Evolutionary conservation across 495 filamentous ascomycete species (phyloP).

Genomic region (Lentithecium fluviatile): DNA sequence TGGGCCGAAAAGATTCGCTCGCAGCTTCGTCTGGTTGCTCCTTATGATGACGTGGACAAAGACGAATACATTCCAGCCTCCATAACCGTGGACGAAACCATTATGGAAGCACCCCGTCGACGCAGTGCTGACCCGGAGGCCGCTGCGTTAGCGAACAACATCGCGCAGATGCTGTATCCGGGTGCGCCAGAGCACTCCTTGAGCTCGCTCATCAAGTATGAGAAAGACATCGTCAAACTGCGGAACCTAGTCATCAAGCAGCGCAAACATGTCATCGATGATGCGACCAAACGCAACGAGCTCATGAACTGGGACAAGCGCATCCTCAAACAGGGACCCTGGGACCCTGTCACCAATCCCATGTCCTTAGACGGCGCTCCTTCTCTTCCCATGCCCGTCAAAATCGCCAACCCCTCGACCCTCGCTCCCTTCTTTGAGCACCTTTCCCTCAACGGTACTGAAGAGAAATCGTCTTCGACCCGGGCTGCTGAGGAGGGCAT

Average conservation of each 20-base stretch:
- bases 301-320: constrained; percentile 26
- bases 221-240: constrained; percentile 35
- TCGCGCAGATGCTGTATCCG: constrained; percentile 33
- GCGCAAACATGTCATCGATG: constrained; percentile 26
- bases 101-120: constrained; percentile 36
- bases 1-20: constrained; percentile 26
- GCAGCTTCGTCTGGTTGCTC: constrained; percentile 16
- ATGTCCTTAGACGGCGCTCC: constrained; percentile 31
- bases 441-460: constrained; percentile 24
- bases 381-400: constrained; percentile 38
- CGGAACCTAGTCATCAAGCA: constrained; percentile 21
- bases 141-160: constrained; percentile 27
- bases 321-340: constrained; percentile 34
- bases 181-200: constrained; percentile 25
- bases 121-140: constrained; percentile 25
- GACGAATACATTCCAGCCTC: not conserved
- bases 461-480: constrained; percentile 6
- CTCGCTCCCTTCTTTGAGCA: constrained; percentile 38
- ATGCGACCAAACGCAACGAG: constrained; percentile 24
- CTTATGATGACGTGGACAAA: constrained; percentile 9
- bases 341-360: constrained; percentile 32
- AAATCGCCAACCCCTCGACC: constrained; percentile 31
- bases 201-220: constrained; percentile 38
- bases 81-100: constrained; percentile 25
- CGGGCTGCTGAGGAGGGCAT: constrained; percentile 9